Evolutionary conservation across 768 basidiomycete genomes (phyloP).

Genomic region (Russula foetens): DNA sequence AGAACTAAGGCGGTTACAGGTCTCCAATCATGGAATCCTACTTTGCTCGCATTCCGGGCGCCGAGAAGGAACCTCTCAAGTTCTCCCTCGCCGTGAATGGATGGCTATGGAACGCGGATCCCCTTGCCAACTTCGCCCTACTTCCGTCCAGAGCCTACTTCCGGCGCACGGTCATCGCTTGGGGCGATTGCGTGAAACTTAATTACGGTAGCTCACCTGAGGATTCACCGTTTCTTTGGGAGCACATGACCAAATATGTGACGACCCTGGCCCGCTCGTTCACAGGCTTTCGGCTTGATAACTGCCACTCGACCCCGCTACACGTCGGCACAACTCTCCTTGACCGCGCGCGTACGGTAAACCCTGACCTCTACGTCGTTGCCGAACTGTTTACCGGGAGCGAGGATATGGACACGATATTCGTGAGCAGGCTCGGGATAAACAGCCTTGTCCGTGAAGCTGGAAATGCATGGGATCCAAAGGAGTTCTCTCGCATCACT

Average conservation of each 20-base stretch:
- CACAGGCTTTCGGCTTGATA: constrained; percentile 96
- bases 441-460: constrained; percentile 93
- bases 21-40: constrained; percentile 83
- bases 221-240: constrained; percentile 72
- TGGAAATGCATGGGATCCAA: constrained; percentile 85
- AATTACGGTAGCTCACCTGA: constrained; percentile 62
- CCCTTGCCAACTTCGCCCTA: constrained; percentile 88
- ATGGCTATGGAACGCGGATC: constrained; percentile 98
- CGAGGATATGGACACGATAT: constrained; percentile 87
- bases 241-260: constrained; percentile 83
- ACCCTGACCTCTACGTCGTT: constrained; percentile 92
- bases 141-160: constrained; percentile 91
- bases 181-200: constrained; percentile 97
- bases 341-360: constrained; percentile 80
- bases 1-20: constrained; percentile 32
- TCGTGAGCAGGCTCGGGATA: constrained; percentile 87
- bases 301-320: constrained; percentile 95
- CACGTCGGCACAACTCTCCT: constrained; percentile 95
- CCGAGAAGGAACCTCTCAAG: constrained; percentile 38
- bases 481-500: constrained; percentile 82
- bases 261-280: constrained; percentile 72
- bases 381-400: constrained; percentile 96
- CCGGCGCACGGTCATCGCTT: constrained; percentile 92
- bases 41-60: constrained; percentile 72
- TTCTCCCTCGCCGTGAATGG: constrained; percentile 95